A percentile compares a stretch with the other conserved stretches of the same genome.
Conservation (phyloP, 208 protist species). For the Trypanosoma caninum region DNA sequence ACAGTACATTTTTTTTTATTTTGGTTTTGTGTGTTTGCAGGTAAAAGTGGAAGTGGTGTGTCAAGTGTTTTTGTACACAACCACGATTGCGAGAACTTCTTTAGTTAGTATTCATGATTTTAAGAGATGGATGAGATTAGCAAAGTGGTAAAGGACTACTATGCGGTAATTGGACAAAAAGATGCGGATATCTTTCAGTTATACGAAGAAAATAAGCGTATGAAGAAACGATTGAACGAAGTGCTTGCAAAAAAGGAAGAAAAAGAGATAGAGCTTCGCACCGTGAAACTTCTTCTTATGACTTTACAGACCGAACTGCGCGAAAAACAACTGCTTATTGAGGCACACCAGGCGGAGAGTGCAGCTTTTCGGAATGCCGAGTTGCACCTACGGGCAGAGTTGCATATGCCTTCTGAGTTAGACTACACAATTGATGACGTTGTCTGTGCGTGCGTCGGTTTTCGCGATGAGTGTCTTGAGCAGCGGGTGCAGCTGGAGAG, state of each 20-base stretch:
- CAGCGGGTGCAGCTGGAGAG: slow-evolving; percentile 18
- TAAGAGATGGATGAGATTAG: slow-evolving; percentile 43
- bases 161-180: slow-evolving; percentile 61
- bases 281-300: slow-evolving; percentile 32
- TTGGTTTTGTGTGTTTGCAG: slow-evolving; percentile 1
- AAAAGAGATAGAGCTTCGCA: slow-evolving; percentile 35
- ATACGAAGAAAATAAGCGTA: slow-evolving; percentile 67
- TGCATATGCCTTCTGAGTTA: slow-evolving; percentile 49
- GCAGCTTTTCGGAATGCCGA: slow-evolving; percentile 32
- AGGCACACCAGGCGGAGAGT: slow-evolving; percentile 39
- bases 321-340: slow-evolving; percentile 51
- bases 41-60: background rate
- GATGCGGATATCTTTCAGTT: slow-evolving; percentile 74
- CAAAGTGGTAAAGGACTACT: slow-evolving; percentile 61
- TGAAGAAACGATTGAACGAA: slow-evolving; percentile 55
- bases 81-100: no score
- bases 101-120: background rate
- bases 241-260: slow-evolving; percentile 37
- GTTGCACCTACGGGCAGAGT: slow-evolving; percentile 26
- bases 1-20: slow-evolving; percentile 5
- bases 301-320: slow-evolving; percentile 47
- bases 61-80: no score
- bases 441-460: slow-evolving; percentile 26
- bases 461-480: slow-evolving; percentile 15
- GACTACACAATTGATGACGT: slow-evolving; percentile 33